phyloP scores from a whole-genome alignment of 306 rosid genomes.

The Castanopsis chinensis region DNA sequence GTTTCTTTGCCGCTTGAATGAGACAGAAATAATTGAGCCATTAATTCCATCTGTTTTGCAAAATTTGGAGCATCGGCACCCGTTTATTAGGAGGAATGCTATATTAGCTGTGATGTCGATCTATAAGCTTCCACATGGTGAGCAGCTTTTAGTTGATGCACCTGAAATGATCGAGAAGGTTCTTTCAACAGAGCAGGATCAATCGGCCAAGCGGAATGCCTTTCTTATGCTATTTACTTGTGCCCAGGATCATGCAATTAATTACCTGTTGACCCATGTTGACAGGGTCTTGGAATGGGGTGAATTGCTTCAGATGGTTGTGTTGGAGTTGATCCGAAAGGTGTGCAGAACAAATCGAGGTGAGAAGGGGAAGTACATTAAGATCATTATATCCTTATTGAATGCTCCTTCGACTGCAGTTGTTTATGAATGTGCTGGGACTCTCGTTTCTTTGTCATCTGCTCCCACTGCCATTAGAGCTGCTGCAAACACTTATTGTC shows the following conservation, averaged over 20 bases:
- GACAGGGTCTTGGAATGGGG: constrained; percentile 82
- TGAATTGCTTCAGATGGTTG: constrained; percentile 90
- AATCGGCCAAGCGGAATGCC: constrained; percentile 79
- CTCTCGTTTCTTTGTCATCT: constrained; percentile 84
- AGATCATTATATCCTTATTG: constrained; percentile 70
- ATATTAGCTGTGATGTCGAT: constrained; percentile 84
- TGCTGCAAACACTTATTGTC: constrained; percentile 78
- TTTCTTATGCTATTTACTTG: constrained; percentile 93
- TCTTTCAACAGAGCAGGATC: constrained; percentile 71
- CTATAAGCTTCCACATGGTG: constrained; percentile 84
- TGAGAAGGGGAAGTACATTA: constrained; percentile 86
- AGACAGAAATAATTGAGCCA: constrained; percentile 86
- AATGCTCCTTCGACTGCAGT: constrained; percentile 82
- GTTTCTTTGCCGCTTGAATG: constrained; percentile 85
- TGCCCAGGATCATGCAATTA: constrained; percentile 84
- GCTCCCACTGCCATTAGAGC: constrained; percentile 96
- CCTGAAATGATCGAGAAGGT: constrained; percentile 89
- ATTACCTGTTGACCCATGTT: constrained; percentile 58
- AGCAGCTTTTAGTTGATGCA: constrained; percentile 67
- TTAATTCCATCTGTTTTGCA: constrained; percentile 77
- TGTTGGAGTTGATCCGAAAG: constrained; percentile 78
- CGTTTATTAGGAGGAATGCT: constrained; percentile 79
- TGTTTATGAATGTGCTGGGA: constrained; percentile 81
- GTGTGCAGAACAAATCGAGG: constrained; percentile 77
- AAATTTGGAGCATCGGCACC: constrained; percentile 89